phyloP scores from a whole-genome alignment of 176 grass and related monocot species.

The Coix lacrymajobi region DNA sequence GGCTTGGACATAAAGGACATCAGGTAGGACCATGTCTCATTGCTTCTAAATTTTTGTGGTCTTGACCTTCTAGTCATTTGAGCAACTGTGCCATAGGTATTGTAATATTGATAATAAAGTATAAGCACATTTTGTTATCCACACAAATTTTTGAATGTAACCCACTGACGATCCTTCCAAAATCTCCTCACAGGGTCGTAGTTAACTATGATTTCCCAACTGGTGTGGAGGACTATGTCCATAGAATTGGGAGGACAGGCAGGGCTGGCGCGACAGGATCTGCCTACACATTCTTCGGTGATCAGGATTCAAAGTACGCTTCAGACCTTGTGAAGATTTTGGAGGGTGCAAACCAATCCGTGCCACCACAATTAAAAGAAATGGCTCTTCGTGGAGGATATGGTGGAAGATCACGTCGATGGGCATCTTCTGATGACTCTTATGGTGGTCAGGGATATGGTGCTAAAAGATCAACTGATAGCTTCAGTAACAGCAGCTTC shows the following conservation, averaged over 20 bases:
- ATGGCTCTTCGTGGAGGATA: constrained; percentile 73
- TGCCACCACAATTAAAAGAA: constrained; percentile 57
- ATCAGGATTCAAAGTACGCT: constrained; percentile 78
- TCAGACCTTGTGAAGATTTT: constrained; percentile 89
- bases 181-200: constrained; percentile 47
- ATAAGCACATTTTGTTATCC: background rate
- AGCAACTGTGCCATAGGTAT: background rate
- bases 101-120: background rate
- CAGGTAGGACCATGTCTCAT: constrained; percentile 40
- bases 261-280: constrained; percentile 74
- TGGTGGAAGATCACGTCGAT: constrained; percentile 57
- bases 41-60: background rate
- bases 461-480: constrained; percentile 24
- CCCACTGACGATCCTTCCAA: constrained; percentile 4
- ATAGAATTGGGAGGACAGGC: constrained; percentile 97
- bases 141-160: background rate
- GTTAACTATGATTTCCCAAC: constrained; percentile 81
- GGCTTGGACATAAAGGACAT: constrained; percentile 90
- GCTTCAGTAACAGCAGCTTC: constrained; percentile 14
- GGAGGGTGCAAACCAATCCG: constrained; percentile 65
- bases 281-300: constrained; percentile 92
- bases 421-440: constrained; percentile 54
- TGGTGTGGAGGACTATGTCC: constrained; percentile 91
- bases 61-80: constrained; percentile 9
- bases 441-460: constrained; percentile 40